Percentiles rank a stretch among this genome's conserved stretches.
These are phyloP conservation scores for Cytidiella melzeri DNA, from an alignment of 768 basidiomycete species.

Conservation along the genomic window DNA sequence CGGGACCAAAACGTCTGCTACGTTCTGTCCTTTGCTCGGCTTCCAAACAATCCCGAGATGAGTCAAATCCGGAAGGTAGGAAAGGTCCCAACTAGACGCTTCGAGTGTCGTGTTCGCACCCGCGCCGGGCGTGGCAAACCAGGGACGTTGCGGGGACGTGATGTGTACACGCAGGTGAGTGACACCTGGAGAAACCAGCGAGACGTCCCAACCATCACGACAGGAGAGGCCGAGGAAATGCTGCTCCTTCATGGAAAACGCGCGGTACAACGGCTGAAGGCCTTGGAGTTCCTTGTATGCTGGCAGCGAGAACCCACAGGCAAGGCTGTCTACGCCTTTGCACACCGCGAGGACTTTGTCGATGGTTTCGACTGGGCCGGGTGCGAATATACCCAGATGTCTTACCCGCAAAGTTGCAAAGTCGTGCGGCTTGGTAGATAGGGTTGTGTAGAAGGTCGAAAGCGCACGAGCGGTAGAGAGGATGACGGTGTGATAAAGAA, in stretches of 20 bases:
- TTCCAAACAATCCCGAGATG: conserved; percentile 28
- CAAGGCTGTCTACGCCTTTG: conserved; percentile 27
- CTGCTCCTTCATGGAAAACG: conserved; percentile 20
- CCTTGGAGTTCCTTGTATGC: conserved; percentile 16
- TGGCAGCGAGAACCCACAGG: conserved; percentile 31
- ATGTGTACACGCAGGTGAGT: conserved; percentile 31
- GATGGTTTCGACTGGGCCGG: conserved; percentile 29
- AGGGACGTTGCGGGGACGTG: conserved; percentile 12
- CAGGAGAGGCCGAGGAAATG: conserved; percentile 30
- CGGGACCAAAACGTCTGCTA: conserved; percentile 13
- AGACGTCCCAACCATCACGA: conserved; percentile 31
- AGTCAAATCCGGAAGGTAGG: conserved; percentile 23
- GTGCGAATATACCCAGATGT: conserved; percentile 31
- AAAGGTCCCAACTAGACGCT: conserved; percentile 18
- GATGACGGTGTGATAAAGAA: conserved; percentile 33
- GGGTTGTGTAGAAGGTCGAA: conserved; percentile 24
- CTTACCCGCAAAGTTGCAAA: conserved; percentile 23
- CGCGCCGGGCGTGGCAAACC: neutral
- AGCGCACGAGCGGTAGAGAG: conserved; percentile 27
- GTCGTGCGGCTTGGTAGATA: conserved; percentile 20
- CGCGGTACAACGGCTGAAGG: conserved; percentile 11
- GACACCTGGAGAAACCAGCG: conserved; percentile 24
- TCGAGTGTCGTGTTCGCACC: conserved; percentile 10
- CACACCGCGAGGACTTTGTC: conserved; percentile 27
- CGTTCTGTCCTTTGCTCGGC: conserved; percentile 10